phyloP scores from a whole-genome alignment of 768 basidiomycete species.

The Mycena capillaripes region DNA sequence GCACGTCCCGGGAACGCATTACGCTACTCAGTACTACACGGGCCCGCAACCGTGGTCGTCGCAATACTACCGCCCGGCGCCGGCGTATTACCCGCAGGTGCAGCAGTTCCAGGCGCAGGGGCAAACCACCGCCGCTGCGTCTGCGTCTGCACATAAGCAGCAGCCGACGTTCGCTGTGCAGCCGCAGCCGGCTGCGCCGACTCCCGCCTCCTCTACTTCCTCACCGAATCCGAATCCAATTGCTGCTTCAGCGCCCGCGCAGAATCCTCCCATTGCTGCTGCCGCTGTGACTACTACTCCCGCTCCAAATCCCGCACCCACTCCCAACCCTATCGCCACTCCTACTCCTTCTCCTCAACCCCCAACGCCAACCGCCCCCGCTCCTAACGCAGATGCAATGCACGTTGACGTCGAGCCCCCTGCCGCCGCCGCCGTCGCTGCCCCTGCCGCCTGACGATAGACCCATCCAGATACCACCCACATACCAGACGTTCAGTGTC shows the following conservation, averaged over 20 bases:
- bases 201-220: background rate
- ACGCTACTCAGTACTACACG: conserved; percentile 16
- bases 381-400: background rate
- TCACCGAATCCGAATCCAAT: background rate
- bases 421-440: too few relatives aligned
- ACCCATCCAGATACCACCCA: conserved; percentile 3
- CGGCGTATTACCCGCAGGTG: conserved; percentile 10
- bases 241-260: background rate
- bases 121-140: background rate
- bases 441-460: conserved; percentile 16
- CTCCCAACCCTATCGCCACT: background rate
- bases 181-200: background rate
- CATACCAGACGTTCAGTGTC: too few relatives aligned
- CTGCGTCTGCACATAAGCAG: too few relatives aligned
- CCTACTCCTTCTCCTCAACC: background rate
- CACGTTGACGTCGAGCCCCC: background rate
- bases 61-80: conserved; percentile 23
- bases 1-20: conserved; percentile 5
- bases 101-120: background rate
- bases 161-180: background rate
- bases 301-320: too few relatives aligned
- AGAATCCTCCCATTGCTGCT: background rate
- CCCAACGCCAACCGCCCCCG: background rate
- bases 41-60: conserved; percentile 19
- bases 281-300: too few relatives aligned